Evolutionary conservation across 805 yeast genomes (phyloP).

Genomic region (Ogataea parapolymorpha): DNA sequence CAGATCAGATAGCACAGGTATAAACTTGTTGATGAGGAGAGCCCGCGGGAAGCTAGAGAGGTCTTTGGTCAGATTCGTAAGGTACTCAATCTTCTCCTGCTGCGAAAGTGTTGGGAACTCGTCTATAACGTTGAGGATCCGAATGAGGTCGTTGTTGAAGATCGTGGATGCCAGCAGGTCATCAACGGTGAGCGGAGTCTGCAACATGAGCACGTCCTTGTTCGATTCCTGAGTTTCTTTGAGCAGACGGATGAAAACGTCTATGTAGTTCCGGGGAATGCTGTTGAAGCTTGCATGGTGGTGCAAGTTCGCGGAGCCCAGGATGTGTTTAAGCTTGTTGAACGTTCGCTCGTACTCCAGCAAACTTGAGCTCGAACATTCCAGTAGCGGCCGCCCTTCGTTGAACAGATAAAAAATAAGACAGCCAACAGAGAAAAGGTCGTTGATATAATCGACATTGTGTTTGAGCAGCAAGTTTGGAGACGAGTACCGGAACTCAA

Average conservation of each 20-base stretch:
- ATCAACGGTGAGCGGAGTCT: constrained; percentile 43
- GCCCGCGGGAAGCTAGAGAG: constrained; percentile 57
- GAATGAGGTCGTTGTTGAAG: constrained; percentile 80
- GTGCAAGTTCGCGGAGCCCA: constrained; percentile 41
- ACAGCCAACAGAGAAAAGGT: constrained; percentile 81
- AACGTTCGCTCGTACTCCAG: constrained; percentile 58
- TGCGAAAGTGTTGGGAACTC: constrained; percentile 72
- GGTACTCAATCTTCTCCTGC: constrained; percentile 64
- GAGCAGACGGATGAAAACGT: constrained; percentile 50
- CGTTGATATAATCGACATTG: constrained; percentile 63
- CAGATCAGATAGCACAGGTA: constrained; percentile 62
- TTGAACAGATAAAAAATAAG: constrained; percentile 69
- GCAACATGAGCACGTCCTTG: constrained; percentile 30
- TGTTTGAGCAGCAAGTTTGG: constrained; percentile 78
- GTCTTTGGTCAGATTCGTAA: constrained; percentile 57
- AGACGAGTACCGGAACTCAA: constrained; percentile 72
- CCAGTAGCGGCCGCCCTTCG: constrained; percentile 38
- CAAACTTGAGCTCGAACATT: constrained; percentile 40
- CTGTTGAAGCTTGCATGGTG: constrained; percentile 48
- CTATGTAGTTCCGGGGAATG: constrained; percentile 55
- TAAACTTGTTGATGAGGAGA: constrained; percentile 61
- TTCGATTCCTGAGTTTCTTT: constrained; percentile 39
- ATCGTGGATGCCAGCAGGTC: constrained; percentile 68
- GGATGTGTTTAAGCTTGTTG: constrained; percentile 28
- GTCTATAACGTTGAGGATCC: constrained; percentile 77